Evolutionary conservation across 352 stramenopile species (phyloP), one percentile per base, ranked within the genome.

Genomic region (Pythium vanterpoolii): DNA sequence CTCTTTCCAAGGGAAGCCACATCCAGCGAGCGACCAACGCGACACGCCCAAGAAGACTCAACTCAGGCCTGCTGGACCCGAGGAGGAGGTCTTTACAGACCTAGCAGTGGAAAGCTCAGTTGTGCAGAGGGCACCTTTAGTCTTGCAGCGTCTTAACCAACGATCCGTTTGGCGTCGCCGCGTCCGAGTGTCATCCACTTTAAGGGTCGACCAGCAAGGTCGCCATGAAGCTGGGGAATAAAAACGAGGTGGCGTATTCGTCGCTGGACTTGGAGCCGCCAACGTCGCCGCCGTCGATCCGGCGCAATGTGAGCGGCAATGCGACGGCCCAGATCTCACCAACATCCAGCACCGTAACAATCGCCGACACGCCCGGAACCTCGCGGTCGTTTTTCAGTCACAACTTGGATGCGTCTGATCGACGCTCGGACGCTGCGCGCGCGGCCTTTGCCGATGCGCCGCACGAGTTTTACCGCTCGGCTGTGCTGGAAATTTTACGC

Each of bases 191-290:
- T n/a, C n/a, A n/a, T n/a, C n/a, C n/a, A n/a, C n/a, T n/a, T n/a
- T n/a, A n/a, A n/a, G n/a, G n/a, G n/a, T n/a, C n/a, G n/a, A n/a
- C n/a, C n/a, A n/a, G n/a, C n/a, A n/a, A n/a, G n/a, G n/a, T n/a
- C 23, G 46, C 6, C 14, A 89, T 89, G 82, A 89, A 87, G 66
- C 74, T 89, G 28, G 62, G 77, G 4, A 76, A 73, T 53, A 89
- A 89, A 66, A 85, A 91, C 70, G 76, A 86, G 24, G 76, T 89
- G 62, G 73, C 74, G 42, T 92, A 92, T 64, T 74, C 82, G 69
- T 87, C 82, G 46, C 65, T 92, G 38, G 79, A 92, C 33, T 65
- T 92, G 62, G 74, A 92, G 45, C 79, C 77, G n/a, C 82, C 79
- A 2, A 68, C 66, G 21, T 58, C 64, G 44, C 65, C 72, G 23